Evolutionary conservation across 202 grass and related monocot genomes (phyloP).

Genomic region (Schoenoplectus tabernaemontani): DNA sequence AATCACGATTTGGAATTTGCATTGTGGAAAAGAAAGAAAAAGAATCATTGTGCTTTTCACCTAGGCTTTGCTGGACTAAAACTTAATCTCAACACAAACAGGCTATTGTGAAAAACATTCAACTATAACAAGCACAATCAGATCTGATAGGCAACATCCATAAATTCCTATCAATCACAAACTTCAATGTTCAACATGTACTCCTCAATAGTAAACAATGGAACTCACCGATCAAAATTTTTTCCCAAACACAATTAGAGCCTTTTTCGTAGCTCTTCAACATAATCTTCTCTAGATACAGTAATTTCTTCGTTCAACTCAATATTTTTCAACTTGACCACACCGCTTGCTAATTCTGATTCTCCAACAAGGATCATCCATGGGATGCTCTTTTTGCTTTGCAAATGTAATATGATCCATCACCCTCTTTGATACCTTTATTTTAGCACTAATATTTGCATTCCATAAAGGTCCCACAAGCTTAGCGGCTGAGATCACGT

Average conservation of each 20-base stretch:
- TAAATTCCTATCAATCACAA: not conserved
- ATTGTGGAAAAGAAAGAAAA: not conserved
- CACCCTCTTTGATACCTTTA: slow-evolving; percentile 16
- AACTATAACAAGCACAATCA: not conserved
- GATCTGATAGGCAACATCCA: not conserved
- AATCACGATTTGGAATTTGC: not conserved
- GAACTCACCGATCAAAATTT: not conserved
- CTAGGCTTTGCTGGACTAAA: not conserved
- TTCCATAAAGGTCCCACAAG: slow-evolving; percentile 19
- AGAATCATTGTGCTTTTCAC: not conserved
- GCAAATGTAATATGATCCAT: slow-evolving; percentile 24
- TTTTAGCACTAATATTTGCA: slow-evolving; percentile 22
- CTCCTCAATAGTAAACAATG: not conserved
- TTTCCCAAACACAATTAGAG: not conserved
- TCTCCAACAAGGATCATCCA: slow-evolving; percentile 26
- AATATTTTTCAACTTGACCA: slow-evolving; percentile 25
- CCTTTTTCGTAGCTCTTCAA: slow-evolving; percentile 14
- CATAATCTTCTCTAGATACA: slow-evolving; percentile 18
- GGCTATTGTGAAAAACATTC: not conserved
- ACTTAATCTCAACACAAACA: not conserved
- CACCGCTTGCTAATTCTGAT: slow-evolving; percentile 14
- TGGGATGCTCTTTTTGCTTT: slow-evolving; percentile 13
- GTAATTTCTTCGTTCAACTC: slow-evolving; percentile 17
- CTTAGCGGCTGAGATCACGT: slow-evolving; percentile 6
- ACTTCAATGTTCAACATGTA: not conserved